These are phyloP conservation scores for Polygonum maritimum DNA, from an alignment of 148 eudicot genomes.

Conservation along the genomic window DNA sequence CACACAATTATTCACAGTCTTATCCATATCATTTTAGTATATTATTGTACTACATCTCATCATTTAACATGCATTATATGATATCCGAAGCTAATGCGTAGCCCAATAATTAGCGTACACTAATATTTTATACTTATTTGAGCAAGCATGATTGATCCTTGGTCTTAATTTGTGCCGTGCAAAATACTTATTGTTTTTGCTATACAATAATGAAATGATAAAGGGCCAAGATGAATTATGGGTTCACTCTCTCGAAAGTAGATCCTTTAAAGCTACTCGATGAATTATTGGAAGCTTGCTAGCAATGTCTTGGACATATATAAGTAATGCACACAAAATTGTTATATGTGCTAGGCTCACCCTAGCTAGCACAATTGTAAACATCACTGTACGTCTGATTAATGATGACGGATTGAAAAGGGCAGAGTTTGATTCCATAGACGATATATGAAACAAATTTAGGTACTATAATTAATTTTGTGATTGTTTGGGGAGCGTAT, in stretches of 20 bases:
- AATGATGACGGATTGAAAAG: too few relatives aligned
- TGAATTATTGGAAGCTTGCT: background rate
- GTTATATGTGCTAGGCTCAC: background rate
- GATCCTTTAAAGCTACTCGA: background rate
- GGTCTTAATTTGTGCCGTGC: too few relatives aligned
- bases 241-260: background rate
- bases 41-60: too few relatives aligned
- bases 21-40: too few relatives aligned
- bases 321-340: background rate
- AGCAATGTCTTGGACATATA: background rate
- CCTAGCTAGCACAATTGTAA: background rate
- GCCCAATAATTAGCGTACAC: too few relatives aligned
- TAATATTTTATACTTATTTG: too few relatives aligned
- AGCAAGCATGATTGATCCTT: too few relatives aligned
- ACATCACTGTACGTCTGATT: background rate
- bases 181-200: too few relatives aligned
- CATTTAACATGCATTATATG: too few relatives aligned
- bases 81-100: too few relatives aligned
- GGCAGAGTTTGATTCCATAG: background rate
- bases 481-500: background rate
- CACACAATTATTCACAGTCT: too few relatives aligned
- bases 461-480: background rate
- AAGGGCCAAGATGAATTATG: background rate
- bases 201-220: too few relatives aligned
- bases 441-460: background rate